Evolutionary conservation across 192 early-diverging fungal species (phyloP).

Genomic region (Coemansia aciculifera): DNA sequence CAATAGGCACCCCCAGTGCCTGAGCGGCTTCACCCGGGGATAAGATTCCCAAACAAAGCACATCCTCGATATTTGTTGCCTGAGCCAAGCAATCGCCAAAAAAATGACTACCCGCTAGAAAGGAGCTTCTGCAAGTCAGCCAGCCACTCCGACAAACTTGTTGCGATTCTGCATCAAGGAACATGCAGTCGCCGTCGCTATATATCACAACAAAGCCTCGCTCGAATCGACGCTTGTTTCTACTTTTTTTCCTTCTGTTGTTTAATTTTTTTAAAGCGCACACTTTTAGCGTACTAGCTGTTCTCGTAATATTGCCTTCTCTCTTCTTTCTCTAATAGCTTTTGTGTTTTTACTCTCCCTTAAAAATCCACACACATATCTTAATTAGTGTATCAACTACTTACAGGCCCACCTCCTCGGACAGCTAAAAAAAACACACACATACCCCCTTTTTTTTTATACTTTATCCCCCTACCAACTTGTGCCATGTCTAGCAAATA

Average conservation of each 20-base stretch:
- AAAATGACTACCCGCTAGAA: not conserved
- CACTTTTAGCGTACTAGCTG: constrained; percentile 1
- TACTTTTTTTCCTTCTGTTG: not conserved
- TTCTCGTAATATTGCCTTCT: constrained; percentile 1
- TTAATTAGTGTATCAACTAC: not conserved
- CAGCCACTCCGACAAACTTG: not conserved
- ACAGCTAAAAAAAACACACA: not conserved
- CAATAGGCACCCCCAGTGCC: not conserved
- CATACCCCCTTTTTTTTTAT: not conserved
- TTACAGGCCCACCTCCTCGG: too few species aligned
- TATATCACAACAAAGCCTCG: constrained; percentile 6
- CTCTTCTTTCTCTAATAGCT: constrained; percentile 8
- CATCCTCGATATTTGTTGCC: not conserved
- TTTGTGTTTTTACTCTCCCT: constrained; percentile 4
- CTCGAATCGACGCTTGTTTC: not conserved
- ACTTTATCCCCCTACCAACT: not conserved
- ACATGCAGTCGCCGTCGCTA: not conserved
- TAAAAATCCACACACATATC: constrained; percentile 6
- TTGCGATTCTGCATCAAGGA: constrained; percentile 10
- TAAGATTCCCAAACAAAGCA: constrained; percentile 1
- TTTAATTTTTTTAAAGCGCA: constrained; percentile 1
- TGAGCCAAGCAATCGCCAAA: not conserved
- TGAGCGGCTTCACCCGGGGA: not conserved
- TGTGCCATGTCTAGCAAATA: constrained; percentile 18
- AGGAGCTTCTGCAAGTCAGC: not conserved